Evolutionary conservation across 2,329 filamentous ascomycete species (phyloP), one percentile per base, ranked within the genome.

Genomic region (Sclerotinia sclerotiorum): DNA sequence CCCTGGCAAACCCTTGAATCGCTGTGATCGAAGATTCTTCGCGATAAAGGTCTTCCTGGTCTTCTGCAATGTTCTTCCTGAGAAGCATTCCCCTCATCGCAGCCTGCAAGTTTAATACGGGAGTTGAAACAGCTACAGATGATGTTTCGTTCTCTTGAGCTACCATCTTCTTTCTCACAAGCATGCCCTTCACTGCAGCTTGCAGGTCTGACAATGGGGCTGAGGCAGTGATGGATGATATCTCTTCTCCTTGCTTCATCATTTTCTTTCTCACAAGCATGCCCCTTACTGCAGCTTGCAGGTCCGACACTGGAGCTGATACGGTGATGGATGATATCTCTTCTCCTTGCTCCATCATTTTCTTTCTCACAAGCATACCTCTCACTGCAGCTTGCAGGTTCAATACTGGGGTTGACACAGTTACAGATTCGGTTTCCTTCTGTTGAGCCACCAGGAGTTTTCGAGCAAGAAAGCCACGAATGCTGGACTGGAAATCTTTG

Each of bases 391-490:
- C 65, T 51, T 67, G 65, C 55, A 93, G 82, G 58, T 82, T 80
- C 69, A 82, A 80, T 51, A 90, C 83, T 64, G 84, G 81, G 44
- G 55, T 42, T 42, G 55, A 57, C 35, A 82, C 82, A 72, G 84
- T 80, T 65, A 82, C 80, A 72, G 82, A 57, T 72, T 80, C 81
- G 24, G 86, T 87, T 76, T 87, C 84, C 70, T 82, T 79, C 74
- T 85, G 84, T 79, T 87, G 87, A 70, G 81, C 81, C 64, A 81
- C 78, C 69, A 90, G 79, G 61, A 81, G 81, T 76, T 86, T 84
- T 58, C 90, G 87, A 69, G 86, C 79, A 71, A 93, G 80, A 72
- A 88, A 89, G 35, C 90, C 91, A 74, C 89, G 85, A 75, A 90
- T 86, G 70, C 84, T 79, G 76, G 87, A 85, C 77, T 90, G 88